These are phyloP conservation scores for Melanomma pulvis-pyrius DNA, from an alignment of 495 filamentous ascomycete species.

Conservation along the genomic window DNA sequence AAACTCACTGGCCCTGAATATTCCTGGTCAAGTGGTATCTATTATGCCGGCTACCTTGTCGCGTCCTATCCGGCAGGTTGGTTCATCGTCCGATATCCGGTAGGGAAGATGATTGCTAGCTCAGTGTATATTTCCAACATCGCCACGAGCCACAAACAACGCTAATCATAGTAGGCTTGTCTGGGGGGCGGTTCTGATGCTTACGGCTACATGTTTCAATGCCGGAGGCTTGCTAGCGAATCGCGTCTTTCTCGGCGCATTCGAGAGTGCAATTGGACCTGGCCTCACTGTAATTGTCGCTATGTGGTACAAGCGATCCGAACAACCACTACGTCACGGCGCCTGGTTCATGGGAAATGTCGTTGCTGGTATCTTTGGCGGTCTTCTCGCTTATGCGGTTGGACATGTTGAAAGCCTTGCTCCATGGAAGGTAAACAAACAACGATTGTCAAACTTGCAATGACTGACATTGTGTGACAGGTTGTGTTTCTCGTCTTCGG, in stretches of 20 bases:
- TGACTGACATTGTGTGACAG: background rate
- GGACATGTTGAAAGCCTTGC: background rate
- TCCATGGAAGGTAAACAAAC: background rate
- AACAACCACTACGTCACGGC: constrained; percentile 12
- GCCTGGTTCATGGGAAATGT: constrained; percentile 10
- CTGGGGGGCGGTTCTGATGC: background rate
- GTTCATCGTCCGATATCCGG: background rate
- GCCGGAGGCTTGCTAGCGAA: constrained; percentile 2
- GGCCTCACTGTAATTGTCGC: constrained; percentile 44
- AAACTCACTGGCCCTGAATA: background rate
- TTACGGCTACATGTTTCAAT: background rate
- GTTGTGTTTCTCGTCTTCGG: constrained; percentile 49
- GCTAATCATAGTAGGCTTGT: background rate
- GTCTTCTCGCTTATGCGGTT: background rate
- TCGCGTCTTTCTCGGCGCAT: constrained; percentile 1
- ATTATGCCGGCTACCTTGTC: background rate
- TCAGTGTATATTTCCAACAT: background rate
- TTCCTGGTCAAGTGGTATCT: background rate
- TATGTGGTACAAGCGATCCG: constrained; percentile 11
- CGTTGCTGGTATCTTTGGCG: constrained; percentile 2
- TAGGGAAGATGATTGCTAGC: background rate
- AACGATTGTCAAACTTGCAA: background rate
- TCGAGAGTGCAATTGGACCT: background rate
- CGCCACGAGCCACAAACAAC: background rate
- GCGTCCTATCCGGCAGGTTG: background rate